Conservation (phyloP, 441 rosid genomes). For the Melastoma candidum region DNA sequence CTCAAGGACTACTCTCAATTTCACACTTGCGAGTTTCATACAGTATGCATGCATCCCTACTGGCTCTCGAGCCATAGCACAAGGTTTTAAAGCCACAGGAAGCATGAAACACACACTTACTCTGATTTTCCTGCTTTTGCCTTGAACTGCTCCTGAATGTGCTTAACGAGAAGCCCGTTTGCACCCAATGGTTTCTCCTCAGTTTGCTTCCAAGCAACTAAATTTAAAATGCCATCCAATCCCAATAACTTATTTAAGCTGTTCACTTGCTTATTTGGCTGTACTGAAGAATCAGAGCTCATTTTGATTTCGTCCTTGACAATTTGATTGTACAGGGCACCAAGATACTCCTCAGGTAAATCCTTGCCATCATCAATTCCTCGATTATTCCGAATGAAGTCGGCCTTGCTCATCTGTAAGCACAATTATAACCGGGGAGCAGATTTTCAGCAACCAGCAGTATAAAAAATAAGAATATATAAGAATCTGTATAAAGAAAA, state of each 20-base stretch:
- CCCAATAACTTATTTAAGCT: conserved; percentile 86
- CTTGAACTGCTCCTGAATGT: conserved; percentile 90
- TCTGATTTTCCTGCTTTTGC: conserved; percentile 90
- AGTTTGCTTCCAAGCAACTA: conserved; percentile 74
- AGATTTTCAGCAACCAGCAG: conserved; percentile 6
- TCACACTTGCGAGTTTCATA: no score
- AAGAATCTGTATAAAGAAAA: no score
- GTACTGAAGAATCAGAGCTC: conserved; percentile 70
- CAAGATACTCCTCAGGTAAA: conserved; percentile 84
- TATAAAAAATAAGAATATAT: no score
- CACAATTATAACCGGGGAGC: conserved; percentile 24
- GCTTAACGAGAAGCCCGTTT: conserved; percentile 91
- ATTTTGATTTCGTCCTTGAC: conserved; percentile 92
- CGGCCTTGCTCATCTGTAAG: conserved; percentile 83
- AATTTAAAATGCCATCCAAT: conserved; percentile 87
- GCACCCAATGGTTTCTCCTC: conserved; percentile 95
- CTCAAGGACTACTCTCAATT: no score
- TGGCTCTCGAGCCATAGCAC: background rate
- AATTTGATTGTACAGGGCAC: conserved; percentile 76
- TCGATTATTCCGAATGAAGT: conserved; percentile 79
- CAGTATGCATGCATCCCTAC: background rate
- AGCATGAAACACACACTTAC: conserved; percentile 33
- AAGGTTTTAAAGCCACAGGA: background rate
- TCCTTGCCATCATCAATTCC: conserved; percentile 99
- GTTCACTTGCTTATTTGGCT: conserved; percentile 78